Conservation (phyloP, 805 yeast genomes). For the Zygosaccharomyces kombuchaensis region DNA sequence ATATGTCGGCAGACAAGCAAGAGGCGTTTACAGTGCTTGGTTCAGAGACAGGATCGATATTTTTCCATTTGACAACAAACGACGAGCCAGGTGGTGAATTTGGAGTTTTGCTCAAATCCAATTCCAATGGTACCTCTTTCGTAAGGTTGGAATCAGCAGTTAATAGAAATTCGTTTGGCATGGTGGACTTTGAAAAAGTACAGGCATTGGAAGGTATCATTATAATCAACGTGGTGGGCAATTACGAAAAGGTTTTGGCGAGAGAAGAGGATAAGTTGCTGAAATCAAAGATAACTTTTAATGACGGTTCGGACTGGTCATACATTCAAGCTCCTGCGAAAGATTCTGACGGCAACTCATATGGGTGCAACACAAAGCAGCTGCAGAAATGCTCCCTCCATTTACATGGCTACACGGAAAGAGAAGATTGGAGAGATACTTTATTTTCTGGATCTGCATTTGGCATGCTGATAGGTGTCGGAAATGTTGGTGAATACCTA, state of each 20-base stretch:
- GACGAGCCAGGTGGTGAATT: conserved; percentile 47
- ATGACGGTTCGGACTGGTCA: conserved; percentile 89
- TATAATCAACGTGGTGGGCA: conserved; percentile 63
- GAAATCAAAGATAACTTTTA: conserved; percentile 72
- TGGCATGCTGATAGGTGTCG: conserved; percentile 88
- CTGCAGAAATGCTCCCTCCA: conserved; percentile 70
- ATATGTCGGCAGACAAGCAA: conserved; percentile 53
- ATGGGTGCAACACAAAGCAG: conserved; percentile 47
- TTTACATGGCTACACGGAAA: conserved; percentile 86
- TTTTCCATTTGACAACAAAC: conserved; percentile 76
- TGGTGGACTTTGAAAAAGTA: conserved; percentile 83
- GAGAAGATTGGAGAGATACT: conserved; percentile 78
- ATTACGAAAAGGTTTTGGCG: conserved; percentile 40
- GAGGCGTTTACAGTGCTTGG: conserved; percentile 78
- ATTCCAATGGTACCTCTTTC: conserved; percentile 86
- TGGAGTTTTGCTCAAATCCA: conserved; percentile 82
- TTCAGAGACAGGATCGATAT: conserved; percentile 64
- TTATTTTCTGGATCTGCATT: conserved; percentile 84
- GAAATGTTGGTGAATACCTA: conserved; percentile 74
- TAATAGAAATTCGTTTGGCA: conserved; percentile 69
- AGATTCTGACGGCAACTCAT: conserved; percentile 57
- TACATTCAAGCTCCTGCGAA: conserved; percentile 62
- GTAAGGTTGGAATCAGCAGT: conserved; percentile 64
- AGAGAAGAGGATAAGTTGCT: conserved; percentile 50
- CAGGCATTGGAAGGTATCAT: conserved; percentile 83